Evolutionary conservation across 495 filamentous ascomycete species (phyloP).

Genomic region (Neurospora intermedia): DNA sequence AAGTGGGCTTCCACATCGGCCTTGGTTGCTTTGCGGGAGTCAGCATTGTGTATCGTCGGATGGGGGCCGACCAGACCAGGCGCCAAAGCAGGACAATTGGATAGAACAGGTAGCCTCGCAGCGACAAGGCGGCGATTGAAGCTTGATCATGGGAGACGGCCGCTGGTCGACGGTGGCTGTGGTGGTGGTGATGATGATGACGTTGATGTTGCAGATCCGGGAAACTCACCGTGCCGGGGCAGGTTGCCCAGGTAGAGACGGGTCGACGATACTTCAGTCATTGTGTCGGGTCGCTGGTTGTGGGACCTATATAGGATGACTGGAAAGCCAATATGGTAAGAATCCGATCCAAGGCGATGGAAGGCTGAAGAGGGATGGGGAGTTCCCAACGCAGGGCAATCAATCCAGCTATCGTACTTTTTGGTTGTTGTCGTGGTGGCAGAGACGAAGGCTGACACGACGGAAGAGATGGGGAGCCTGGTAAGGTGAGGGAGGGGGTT

Average conservation of each 20-base stretch:
- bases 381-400: not conserved
- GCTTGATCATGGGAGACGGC: not conserved
- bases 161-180: not conserved
- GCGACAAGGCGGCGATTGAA: not conserved
- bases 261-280: slow-evolving; percentile 79
- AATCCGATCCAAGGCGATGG: not conserved
- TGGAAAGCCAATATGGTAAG: slow-evolving; percentile 3
- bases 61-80: not conserved
- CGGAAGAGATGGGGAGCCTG: not conserved
- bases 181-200: slow-evolving; percentile 1
- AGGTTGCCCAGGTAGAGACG: slow-evolving; percentile 96
- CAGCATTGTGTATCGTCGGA: slow-evolving; percentile 5
- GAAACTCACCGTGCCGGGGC: slow-evolving; percentile 80
- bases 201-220: slow-evolving; percentile 22
- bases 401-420: not conserved
- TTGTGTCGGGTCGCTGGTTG: slow-evolving; percentile 18
- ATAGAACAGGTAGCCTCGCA: not conserved
- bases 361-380: not conserved
- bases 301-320: not conserved
- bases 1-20: slow-evolving; percentile 95
- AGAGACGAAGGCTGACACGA: not conserved
- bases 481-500: not conserved
- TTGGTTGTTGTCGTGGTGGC: not conserved
- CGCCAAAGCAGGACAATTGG: not conserved
- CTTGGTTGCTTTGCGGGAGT: slow-evolving; percentile 65